Conservation (phyloP, 31 red algal species). For the Odonthalia washingtoniensis region DNA sequence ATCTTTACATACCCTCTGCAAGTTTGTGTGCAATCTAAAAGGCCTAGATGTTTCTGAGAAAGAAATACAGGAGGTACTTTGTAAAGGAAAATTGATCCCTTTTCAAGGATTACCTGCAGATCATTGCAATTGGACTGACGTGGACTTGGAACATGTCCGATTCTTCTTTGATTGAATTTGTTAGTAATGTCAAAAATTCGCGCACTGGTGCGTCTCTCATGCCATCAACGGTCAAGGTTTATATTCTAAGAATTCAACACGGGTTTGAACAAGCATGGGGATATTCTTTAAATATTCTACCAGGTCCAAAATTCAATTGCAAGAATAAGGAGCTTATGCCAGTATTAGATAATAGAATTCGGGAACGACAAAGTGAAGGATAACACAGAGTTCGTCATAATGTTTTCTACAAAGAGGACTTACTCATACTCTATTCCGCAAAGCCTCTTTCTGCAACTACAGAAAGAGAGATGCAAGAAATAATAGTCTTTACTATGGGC, state of each 20-base stretch:
- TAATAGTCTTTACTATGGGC: conserved; percentile 22
- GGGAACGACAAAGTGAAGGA: conserved; percentile 6
- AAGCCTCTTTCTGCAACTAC: neutral
- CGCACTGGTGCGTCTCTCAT: neutral
- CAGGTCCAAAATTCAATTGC: too few species aligned
- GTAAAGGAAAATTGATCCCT: too few species aligned
- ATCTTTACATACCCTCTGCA: too few species aligned
- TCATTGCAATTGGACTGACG: too few species aligned
- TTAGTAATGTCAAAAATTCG: neutral
- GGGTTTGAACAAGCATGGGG: neutral
- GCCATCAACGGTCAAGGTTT: neutral
- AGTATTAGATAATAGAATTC: conserved; percentile 18
- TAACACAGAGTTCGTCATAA: neutral
- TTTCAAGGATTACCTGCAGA: too few species aligned
- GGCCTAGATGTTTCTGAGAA: too few species aligned
- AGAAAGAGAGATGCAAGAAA: neutral
- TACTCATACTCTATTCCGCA: conserved; percentile 1
- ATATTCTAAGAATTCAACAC: neutral
- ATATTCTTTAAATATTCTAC: conserved; percentile 9
- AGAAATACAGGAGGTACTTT: too few species aligned
- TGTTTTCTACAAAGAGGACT: conserved; percentile 1
- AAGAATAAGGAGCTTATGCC: conserved; percentile 15
- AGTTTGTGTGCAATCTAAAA: too few species aligned
- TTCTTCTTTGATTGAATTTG: neutral
- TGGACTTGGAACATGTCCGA: neutral